Conservation (phyloP, 495 filamentous ascomycete genomes). For the Hapsidospora chrysogenum region DNA sequence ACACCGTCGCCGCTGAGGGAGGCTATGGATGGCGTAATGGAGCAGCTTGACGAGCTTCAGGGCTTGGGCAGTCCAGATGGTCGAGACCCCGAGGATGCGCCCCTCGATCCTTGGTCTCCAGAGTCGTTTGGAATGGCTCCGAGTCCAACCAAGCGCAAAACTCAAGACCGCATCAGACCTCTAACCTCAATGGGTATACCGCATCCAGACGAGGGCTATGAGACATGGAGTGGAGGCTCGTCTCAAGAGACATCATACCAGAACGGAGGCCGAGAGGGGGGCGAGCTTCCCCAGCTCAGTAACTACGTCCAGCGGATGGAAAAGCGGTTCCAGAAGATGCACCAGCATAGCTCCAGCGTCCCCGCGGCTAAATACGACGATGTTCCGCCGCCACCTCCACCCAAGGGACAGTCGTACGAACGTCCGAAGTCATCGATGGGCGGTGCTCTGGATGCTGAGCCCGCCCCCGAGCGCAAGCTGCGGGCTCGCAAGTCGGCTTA, state of each 20-base stretch:
- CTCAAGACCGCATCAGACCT: constrained; percentile 30
- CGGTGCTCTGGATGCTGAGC: constrained; percentile 7
- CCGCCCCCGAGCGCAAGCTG: constrained; percentile 15
- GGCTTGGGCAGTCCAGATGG: constrained; percentile 57
- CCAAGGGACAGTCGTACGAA: constrained; percentile 31
- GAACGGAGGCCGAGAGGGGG: constrained; percentile 26
- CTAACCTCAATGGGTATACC: constrained; percentile 58
- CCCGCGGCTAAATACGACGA: constrained; percentile 18
- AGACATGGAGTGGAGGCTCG: constrained; percentile 27
- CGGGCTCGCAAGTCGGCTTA: constrained; percentile 63
- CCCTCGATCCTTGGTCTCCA: constrained; percentile 75
- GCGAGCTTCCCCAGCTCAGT: constrained; percentile 46
- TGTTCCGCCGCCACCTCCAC: constrained; percentile 44
- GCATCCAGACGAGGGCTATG: constrained; percentile 36
- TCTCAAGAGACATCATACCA: constrained; percentile 20
- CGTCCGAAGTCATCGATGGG: constrained; percentile 35
- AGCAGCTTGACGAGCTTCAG: constrained; percentile 81
- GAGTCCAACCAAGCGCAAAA: constrained; percentile 20
- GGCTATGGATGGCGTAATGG: constrained; percentile 98
- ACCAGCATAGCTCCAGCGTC: constrained; percentile 35
- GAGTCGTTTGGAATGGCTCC: constrained; percentile 61
- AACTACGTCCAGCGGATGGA: constrained; percentile 89
- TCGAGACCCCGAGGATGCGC: constrained; percentile 31
- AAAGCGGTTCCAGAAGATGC: constrained; percentile 54
- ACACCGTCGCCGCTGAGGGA: constrained; percentile 84